phyloP scores from a whole-genome alignment of 192 early-diverging fungal species.

The Coemansia sp. region DNA sequence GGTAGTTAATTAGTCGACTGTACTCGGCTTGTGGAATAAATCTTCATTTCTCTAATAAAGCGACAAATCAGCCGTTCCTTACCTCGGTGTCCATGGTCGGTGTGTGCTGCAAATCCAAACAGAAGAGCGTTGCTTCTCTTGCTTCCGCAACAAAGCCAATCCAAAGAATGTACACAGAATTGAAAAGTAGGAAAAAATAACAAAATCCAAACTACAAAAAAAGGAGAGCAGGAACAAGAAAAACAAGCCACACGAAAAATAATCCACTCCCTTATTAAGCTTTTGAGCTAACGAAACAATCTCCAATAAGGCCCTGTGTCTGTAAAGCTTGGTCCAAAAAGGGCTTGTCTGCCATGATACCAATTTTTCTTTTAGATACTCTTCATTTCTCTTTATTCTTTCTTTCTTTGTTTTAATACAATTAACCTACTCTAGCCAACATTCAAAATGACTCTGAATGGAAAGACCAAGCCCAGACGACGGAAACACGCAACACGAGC shows the following conservation, averaged over 20 bases:
- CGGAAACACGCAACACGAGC: background rate
- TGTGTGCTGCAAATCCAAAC: background rate
- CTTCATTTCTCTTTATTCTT: background rate
- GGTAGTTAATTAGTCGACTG: background rate
- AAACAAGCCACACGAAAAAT: background rate
- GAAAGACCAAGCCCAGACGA: constrained; percentile 3
- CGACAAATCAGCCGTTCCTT: background rate
- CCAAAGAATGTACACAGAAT: background rate
- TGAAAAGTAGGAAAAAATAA: background rate
- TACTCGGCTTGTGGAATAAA: background rate
- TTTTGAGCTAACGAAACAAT: background rate
- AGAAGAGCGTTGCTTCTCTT: background rate
- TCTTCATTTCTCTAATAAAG: background rate
- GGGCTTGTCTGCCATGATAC: too few relatives aligned
- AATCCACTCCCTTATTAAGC: background rate
- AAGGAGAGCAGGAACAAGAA: background rate
- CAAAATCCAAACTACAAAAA: background rate
- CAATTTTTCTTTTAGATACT: background rate
- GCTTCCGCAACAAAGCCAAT: constrained; percentile 1
- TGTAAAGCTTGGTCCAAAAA: background rate
- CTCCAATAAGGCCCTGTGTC: background rate
- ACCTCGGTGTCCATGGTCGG: constrained; percentile 38
- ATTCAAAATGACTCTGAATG: constrained; percentile 2
- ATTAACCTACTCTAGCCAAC: background rate
- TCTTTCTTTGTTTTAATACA: background rate